Conservation (phyloP, 192 early-diverging fungal species). For the Coemansia javaensis region DNA sequence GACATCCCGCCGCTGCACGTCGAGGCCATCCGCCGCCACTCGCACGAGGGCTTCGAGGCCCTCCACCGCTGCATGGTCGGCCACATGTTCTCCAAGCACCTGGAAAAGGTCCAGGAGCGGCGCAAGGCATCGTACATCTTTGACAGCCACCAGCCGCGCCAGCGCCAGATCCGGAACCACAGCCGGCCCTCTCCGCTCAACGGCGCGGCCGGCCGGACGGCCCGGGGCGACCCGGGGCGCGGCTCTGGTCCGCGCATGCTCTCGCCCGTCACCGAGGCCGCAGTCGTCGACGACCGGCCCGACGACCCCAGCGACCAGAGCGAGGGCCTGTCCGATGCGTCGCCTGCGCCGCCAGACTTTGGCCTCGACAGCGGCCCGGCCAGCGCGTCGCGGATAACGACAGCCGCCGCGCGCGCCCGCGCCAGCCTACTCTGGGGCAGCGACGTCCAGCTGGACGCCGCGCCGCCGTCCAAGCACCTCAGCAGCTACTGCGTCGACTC, state of each 20-base stretch:
- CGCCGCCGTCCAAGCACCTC: conserved; percentile 2
- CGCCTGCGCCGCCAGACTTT: too few relatives aligned
- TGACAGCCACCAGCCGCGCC: conserved; percentile 10
- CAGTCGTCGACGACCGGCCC: not conserved
- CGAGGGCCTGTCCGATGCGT: too few relatives aligned
- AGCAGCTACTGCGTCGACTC: conserved; percentile 29
- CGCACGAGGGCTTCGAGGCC: conserved; percentile 41
- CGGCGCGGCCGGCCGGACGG: not conserved
- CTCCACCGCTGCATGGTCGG: conserved; percentile 47
- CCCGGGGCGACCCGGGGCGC: not conserved
- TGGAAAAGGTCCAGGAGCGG: conserved; percentile 45
- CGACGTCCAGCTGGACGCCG: not conserved
- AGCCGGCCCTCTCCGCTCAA: not conserved
- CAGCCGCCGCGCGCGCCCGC: not conserved
- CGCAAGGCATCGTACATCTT: conserved; percentile 38
- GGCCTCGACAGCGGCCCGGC: not conserved
- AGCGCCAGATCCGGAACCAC: not conserved
- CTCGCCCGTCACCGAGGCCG: conserved; percentile 5
- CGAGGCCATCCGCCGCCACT: conserved; percentile 47
- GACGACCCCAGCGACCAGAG: too few relatives aligned
- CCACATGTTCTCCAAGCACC: conserved; percentile 42
- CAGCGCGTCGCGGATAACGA: conserved; percentile 6
- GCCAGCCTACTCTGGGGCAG: not conserved
- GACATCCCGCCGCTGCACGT: conserved; percentile 43
- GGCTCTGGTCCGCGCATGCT: not conserved